These are phyloP conservation scores for Metarhizium sp. DNA, from an alignment of 2,329 filamentous ascomycete species.

Conservation along the genomic window DNA sequence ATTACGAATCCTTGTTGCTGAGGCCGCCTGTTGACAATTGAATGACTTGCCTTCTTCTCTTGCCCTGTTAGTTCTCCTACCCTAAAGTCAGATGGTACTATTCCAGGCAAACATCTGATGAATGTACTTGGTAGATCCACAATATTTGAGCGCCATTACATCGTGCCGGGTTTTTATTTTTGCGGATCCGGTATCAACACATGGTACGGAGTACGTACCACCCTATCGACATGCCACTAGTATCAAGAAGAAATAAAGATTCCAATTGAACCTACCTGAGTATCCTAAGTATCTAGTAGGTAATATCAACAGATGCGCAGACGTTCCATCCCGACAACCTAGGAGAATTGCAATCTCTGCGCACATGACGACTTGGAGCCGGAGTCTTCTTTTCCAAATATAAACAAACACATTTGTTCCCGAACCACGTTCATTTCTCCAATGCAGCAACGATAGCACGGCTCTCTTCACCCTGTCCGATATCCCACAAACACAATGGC, in stretches of 20 bases:
- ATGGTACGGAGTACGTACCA: no score
- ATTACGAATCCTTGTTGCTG: no score
- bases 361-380: neutral
- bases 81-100: no score
- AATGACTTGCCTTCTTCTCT: no score
- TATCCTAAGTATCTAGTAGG: no score
- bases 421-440: neutral
- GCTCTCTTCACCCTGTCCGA: neutral
- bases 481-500: conserved; percentile 25
- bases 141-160: neutral
- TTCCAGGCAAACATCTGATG: no score
- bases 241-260: no score
- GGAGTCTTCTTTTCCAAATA: neutral
- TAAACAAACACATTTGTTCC: neutral
- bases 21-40: no score
- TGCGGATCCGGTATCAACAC: neutral
- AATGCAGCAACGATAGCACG: conserved; percentile 1
- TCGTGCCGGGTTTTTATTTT: neutral
- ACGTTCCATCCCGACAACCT: neutral
- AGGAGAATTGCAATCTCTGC: neutral
- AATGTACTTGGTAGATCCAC: neutral
- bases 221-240: no score
- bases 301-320: no score
- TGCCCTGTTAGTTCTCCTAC: no score
- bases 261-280: no score